phyloP scores from a whole-genome alignment of 1,139 yeast species.

The Pneumocystis jirovecii region DNA sequence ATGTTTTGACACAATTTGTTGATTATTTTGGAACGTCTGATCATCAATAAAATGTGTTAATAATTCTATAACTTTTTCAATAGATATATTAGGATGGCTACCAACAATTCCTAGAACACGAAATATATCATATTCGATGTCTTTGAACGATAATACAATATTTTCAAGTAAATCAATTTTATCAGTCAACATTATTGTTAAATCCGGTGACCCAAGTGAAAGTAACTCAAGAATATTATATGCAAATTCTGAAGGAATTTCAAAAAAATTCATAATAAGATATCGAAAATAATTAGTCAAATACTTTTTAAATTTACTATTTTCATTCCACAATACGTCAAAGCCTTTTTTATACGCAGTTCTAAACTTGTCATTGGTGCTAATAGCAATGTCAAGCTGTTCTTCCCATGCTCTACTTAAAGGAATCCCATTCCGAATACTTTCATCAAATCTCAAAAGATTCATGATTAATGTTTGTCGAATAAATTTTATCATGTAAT shows the following conservation, averaged over 20 bases:
- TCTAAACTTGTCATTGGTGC: constrained; percentile 43
- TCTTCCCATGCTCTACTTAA: constrained; percentile 64
- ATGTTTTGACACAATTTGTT: constrained; percentile 5
- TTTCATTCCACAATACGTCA: neutral
- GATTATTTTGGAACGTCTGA: neutral
- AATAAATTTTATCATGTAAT: constrained; percentile 16
- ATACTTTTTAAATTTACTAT: constrained; percentile 17
- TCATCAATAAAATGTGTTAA: constrained; percentile 11
- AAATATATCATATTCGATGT: constrained; percentile 27
- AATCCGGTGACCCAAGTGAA: constrained; percentile 19
- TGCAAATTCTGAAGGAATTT: neutral
- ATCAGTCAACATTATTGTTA: constrained; percentile 17
- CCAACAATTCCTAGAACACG: constrained; percentile 42
- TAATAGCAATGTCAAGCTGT: constrained; percentile 57
- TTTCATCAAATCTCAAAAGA: constrained; percentile 35
- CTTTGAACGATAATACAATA: constrained; percentile 20
- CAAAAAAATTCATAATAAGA: constrained; percentile 16
- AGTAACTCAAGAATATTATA: constrained; percentile 16
- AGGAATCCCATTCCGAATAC: constrained; percentile 34
- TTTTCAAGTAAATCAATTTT: constrained; percentile 16
- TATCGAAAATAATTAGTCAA: constrained; percentile 27
- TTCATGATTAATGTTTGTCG: constrained; percentile 50
- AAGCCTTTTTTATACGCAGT: constrained; percentile 20
- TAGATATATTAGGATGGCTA: constrained; percentile 29
- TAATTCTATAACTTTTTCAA: constrained; percentile 13